These are phyloP conservation scores for Tulasnella sp. DNA, from an alignment of 768 basidiomycete species.

Conservation along the genomic window DNA sequence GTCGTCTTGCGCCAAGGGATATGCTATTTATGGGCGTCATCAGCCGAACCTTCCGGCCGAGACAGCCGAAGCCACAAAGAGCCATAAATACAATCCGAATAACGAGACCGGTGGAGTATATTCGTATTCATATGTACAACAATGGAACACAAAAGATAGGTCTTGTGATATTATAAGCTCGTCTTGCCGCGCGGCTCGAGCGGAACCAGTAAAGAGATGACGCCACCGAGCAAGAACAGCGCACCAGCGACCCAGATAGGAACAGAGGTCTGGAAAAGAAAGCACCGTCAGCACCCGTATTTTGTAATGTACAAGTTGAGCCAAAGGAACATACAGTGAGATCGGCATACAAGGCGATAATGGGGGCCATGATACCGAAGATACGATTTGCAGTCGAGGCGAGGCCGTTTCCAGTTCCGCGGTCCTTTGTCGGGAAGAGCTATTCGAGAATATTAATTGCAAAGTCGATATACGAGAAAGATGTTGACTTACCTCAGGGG, in stretches of 20 bases:
- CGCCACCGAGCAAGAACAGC: conserved; percentile 58
- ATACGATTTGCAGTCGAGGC: conserved; percentile 57
- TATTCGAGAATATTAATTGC: background rate
- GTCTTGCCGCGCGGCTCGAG: conserved; percentile 74
- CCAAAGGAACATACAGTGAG: conserved; percentile 35
- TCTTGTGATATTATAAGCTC: conserved; percentile 47
- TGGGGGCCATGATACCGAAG: conserved; percentile 65
- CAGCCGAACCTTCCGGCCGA: background rate
- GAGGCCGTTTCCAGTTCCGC: conserved; percentile 69
- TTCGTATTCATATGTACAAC: background rate
- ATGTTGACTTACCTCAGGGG: conserved; percentile 62
- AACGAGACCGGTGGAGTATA: background rate
- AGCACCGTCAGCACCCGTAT: background rate
- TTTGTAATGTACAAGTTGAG: background rate
- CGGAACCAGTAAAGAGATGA: conserved; percentile 59
- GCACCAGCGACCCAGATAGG: conserved; percentile 72
- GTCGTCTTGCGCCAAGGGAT: background rate
- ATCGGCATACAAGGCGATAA: conserved; percentile 68
- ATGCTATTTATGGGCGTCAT: background rate
- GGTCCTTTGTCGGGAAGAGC: conserved; percentile 38
- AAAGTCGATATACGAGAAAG: background rate
- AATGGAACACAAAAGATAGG: background rate
- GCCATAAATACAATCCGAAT: background rate
- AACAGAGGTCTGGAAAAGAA: conserved; percentile 46
- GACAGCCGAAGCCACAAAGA: background rate